These are phyloP conservation scores for Sphaerulina musiva DNA, from an alignment of 2,329 filamentous ascomycete genomes.

Conservation along the genomic window DNA sequence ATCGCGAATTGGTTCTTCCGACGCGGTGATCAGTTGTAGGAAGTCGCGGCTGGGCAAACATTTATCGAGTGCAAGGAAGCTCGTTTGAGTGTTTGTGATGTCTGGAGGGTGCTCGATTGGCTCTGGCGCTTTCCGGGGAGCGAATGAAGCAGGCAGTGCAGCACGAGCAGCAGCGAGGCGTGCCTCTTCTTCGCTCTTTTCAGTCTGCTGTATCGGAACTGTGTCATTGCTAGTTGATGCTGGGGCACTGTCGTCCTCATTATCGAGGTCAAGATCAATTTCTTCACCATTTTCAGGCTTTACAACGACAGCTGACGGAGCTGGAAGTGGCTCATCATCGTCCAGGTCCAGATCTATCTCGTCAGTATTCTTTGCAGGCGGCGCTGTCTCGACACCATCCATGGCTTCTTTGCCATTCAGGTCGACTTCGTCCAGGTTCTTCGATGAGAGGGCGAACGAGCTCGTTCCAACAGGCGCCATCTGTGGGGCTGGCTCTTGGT, in stretches of 20 bases:
- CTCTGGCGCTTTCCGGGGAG: constrained; percentile 31
- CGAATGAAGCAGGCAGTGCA: constrained; percentile 71
- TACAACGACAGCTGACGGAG: not conserved
- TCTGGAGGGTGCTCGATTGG: constrained; percentile 60
- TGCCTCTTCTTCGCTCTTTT: constrained; percentile 1
- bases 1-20: constrained; percentile 37
- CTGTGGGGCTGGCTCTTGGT: not conserved
- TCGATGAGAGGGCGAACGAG: constrained; percentile 1
- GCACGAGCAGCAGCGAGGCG: constrained; percentile 44
- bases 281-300: constrained; percentile 37
- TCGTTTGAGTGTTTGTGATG: constrained; percentile 72
- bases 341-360: constrained; percentile 56
- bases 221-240: constrained; percentile 6
- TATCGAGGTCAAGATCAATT: constrained; percentile 36
- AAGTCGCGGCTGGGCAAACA: constrained; percentile 74
- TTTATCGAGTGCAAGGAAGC: constrained; percentile 88
- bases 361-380: constrained; percentile 48
- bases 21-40: constrained; percentile 67
- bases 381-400: not conserved
- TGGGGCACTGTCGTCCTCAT: constrained; percentile 17
- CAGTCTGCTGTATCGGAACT: not conserved
- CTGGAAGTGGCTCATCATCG: constrained; percentile 20
- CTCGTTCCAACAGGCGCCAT: not conserved
- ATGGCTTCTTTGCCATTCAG: constrained; percentile 39
- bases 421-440: constrained; percentile 29